Percentiles rank a stretch among this genome's conserved stretches.
phyloP scores from a whole-genome alignment of 108 stramenopile genomes.

The Mediolabrus comicus region DNA sequence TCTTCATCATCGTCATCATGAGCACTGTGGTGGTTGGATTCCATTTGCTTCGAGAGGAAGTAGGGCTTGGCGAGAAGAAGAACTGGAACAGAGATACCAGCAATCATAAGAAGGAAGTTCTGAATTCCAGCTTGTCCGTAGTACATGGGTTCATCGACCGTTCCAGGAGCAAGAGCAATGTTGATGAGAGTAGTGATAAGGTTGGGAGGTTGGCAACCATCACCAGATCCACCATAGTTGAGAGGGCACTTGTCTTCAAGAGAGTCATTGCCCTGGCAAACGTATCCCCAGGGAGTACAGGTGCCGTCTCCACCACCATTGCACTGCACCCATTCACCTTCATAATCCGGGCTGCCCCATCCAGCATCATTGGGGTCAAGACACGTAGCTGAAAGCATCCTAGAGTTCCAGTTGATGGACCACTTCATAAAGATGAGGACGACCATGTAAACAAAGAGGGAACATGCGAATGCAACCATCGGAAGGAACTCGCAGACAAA shows the following conservation, averaged over 20 bases:
- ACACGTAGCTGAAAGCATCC: slow-evolving; percentile 94
- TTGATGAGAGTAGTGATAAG: slow-evolving; percentile 97
- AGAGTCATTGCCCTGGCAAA: slow-evolving; percentile 60
- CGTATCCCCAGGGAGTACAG: slow-evolving; percentile 85
- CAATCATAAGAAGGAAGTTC: slow-evolving; percentile 85
- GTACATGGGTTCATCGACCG: slow-evolving; percentile 95
- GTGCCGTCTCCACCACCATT: slow-evolving; percentile 53
- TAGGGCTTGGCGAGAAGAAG: slow-evolving; percentile 94
- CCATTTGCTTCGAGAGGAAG: slow-evolving; percentile 66
- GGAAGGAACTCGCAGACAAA: slow-evolving; percentile 95
- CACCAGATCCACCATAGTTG: slow-evolving; percentile 90
- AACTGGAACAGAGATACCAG: slow-evolving; percentile 89
- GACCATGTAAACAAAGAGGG: slow-evolving; percentile 98
- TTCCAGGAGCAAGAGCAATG: slow-evolving; percentile 94
- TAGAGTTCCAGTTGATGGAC: slow-evolving; percentile 94
- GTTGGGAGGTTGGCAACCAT: slow-evolving; percentile 97
- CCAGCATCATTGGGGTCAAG: slow-evolving; percentile 63
- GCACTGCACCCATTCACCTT: slow-evolving; percentile 73
- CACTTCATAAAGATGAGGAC: slow-evolving; percentile 98
- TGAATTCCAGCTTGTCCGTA: slow-evolving; percentile 86
- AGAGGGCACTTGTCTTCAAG: slow-evolving; percentile 82
- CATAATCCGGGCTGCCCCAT: slow-evolving; percentile 76
- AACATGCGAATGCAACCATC: slow-evolving; percentile 91
- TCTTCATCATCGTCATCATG: slow-evolving; percentile 75
- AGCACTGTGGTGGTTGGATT: slow-evolving; percentile 55